Base-by-base conservation (phyloP, 352 stramenopile genomes). In the Phytophthora fragariae region DNA sequence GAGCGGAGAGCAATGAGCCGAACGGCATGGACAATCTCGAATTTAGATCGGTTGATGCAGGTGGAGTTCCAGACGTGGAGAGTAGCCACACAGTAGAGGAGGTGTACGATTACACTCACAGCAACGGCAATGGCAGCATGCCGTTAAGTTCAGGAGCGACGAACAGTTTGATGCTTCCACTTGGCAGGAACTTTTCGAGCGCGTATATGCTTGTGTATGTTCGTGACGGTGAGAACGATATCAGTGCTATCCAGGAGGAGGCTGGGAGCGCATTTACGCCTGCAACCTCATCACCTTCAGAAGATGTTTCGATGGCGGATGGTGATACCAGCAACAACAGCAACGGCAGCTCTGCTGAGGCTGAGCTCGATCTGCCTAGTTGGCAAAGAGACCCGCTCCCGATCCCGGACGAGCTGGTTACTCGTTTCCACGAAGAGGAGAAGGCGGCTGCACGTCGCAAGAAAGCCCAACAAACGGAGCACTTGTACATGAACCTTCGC, bases 181-280 rank as follows among this genome's bases (percentile, higher is more conserved):
- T 94, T 14, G 75, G 67, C 11, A 76, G 80, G 7, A 96, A 77
- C 46, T 96, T 93, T 62, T 90, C 89, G 4, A 97, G 90, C 41
- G 90, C 90, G 4, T 97, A 97, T 64, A 97, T 97, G 90, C 88
- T 97, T 4, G 90, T 96, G 33, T 96, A 96, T 61, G 81, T 96
- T 14, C 89, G 89, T 2, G 88, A 94, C 55, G 88, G 87, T 12
- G 74, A 86, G 33, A 95, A 92, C 47, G 89, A 92, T 46, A 89
- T 92, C 54, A 76, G 59, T 57, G 81, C 73, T 3, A 92, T 94
- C 60, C 70, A 81, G 52, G 72, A 81, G 7, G 54, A 73, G 11
- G 31, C 44, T 27, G n/a, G 0, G 46, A 44, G 29, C 39, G 52
- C 29, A 46, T 8, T 31, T 14, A 62, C 35, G 19, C 41, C 60